These are phyloP conservation scores for Suillus subluteus DNA, from an alignment of 768 basidiomycete species.

Conservation along the genomic window DNA sequence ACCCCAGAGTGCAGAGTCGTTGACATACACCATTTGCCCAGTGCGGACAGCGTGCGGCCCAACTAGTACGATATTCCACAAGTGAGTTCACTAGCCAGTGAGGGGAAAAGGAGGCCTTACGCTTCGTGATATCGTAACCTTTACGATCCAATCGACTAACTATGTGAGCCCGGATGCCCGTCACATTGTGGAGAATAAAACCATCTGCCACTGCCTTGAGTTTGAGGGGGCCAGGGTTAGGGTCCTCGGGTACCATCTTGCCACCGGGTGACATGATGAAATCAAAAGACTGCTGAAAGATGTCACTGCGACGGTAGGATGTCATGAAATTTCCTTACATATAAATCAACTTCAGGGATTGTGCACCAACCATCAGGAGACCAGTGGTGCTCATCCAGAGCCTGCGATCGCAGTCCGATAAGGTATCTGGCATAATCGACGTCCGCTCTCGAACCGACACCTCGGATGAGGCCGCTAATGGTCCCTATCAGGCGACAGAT, in stretches of 20 bases:
- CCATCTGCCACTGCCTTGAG: conserved; percentile 66
- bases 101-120: conserved; percentile 46
- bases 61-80: conserved; percentile 46
- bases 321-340: conserved; percentile 50
- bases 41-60: conserved; percentile 80
- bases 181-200: conserved; percentile 74
- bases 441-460: conserved; percentile 75
- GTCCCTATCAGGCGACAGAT: conserved; percentile 34
- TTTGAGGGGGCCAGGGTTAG: conserved; percentile 69
- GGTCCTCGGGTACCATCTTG: conserved; percentile 59
- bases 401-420: conserved; percentile 54
- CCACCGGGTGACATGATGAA: conserved; percentile 75
- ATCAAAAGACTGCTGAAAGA: conserved; percentile 66
- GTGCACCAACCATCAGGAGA: conserved; percentile 77
- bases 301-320: conserved; percentile 7
- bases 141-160: conserved; percentile 79
- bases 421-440: conserved; percentile 80
- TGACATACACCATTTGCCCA: conserved; percentile 82
- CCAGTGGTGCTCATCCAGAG: conserved; percentile 61
- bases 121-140: conserved; percentile 84
- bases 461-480: conserved; percentile 57
- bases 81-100: conserved; percentile 13
- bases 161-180: conserved; percentile 78
- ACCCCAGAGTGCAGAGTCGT: conserved; percentile 59
- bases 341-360: conserved; percentile 64